Percentiles rank a stretch among this genome's conserved stretches.
Evolutionary conservation across 371 early-diverging fungal species (phyloP).

Genomic region (Rhizopus arrhizus): DNA sequence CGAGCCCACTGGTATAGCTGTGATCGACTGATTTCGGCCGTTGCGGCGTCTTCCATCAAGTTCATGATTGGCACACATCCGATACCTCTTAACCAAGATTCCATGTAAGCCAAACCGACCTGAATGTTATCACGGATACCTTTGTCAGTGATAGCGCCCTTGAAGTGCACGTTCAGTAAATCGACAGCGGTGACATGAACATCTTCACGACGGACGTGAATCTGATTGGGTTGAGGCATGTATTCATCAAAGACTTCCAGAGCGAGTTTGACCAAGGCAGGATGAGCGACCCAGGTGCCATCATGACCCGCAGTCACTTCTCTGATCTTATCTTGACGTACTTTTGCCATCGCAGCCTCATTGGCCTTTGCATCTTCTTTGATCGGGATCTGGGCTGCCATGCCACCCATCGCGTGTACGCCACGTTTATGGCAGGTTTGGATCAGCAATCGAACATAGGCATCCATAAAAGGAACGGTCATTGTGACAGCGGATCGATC

Average conservation of each 20-base stretch:
- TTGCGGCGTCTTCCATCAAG: slow-evolving; percentile 65
- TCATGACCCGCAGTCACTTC: slow-evolving; percentile 95
- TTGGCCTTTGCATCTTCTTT: slow-evolving; percentile 87
- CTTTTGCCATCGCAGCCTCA: slow-evolving; percentile 90
- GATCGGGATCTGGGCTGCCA: slow-evolving; percentile 98
- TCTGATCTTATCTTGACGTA: slow-evolving; percentile 89
- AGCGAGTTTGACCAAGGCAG: slow-evolving; percentile 89
- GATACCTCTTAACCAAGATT: slow-evolving; percentile 91
- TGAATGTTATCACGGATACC: slow-evolving; percentile 91
- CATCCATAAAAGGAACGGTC: slow-evolving; percentile 97
- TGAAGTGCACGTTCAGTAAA: slow-evolving; percentile 79
- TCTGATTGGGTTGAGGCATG: slow-evolving; percentile 96
- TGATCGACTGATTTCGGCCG: slow-evolving; percentile 96
- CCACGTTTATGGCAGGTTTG: slow-evolving; percentile 96
- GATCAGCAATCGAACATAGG: slow-evolving; percentile 88
- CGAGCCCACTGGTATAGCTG: slow-evolving; percentile 97
- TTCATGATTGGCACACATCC: slow-evolving; percentile 94
- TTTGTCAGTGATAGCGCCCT: slow-evolving; percentile 82
- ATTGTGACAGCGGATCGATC: slow-evolving; percentile 89
- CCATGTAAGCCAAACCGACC: slow-evolving; percentile 92
- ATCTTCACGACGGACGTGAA: slow-evolving; percentile 88
- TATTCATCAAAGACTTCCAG: slow-evolving; percentile 86
- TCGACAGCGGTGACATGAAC: slow-evolving; percentile 85
- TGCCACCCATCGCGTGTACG: slow-evolving; percentile 98
- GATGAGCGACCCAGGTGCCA: slow-evolving; percentile 98